Base-by-base conservation (phyloP, 306 rosid genomes). In the Rosa persica region DNA sequence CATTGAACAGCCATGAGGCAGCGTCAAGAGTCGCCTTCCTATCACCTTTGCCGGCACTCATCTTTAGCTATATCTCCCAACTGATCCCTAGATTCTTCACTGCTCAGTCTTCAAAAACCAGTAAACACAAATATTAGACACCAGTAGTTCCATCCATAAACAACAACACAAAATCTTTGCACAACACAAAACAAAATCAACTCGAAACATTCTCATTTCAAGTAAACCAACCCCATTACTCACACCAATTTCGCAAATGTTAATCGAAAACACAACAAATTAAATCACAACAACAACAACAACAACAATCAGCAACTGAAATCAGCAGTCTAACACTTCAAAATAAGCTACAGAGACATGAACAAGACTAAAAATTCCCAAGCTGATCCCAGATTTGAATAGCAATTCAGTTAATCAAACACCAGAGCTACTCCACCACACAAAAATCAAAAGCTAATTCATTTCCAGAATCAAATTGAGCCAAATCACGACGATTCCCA, bases 1-100 rank as follows among this genome's bases (percentile, higher is more conserved):
- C 88, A 81, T 92, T 88, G 89, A 92, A 89, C 94, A 85, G 46
- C 97, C 97, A 92, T 7, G 97, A 84, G 3, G 94, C 94, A 20
- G 84, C 85, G 80, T 92, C 97, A 75, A 88, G 27, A 54, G 87
- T 12, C 13, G 83, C 80, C 84, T 92, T 89, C 83, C 84, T 79
- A 74, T 88, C 90, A 65, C 81, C 87, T 75, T 87, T 88, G 73
- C 75, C 83, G n/a, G 84, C 57, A 84, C 87, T 58, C 94, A 89
- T 91, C 22, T 74, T 76, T 73, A 79, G 30, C 46, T 43, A 70
- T 67, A 58, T 73, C 77, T 77, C 79, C 79, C 57, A 75, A 83
- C 62, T 47, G 79, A 76, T 76, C 72, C 40, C 69, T 44, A 34
- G 61, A 42, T 76, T 75, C 71, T 44, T 44, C 71, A 44, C 79